A percentile compares a stretch with the other conserved stretches of the same genome.
Conservation (phyloP, 495 filamentous ascomycete genomes). For the Clavariopsis aquatica region DNA sequence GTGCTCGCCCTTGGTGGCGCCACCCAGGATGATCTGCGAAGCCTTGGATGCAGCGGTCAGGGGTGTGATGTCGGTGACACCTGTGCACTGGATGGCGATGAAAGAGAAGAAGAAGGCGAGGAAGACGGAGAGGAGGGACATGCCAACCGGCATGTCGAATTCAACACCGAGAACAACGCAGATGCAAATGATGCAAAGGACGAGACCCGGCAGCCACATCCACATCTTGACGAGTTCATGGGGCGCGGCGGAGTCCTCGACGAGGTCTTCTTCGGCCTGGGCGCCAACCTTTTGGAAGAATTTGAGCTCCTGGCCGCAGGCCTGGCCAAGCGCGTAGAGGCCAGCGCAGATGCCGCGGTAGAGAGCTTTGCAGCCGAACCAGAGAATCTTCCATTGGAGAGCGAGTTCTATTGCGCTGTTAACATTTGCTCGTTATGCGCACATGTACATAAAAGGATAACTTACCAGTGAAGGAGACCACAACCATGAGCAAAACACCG, state of each 20-base stretch:
- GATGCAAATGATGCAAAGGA: constrained; percentile 54
- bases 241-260: constrained; percentile 55
- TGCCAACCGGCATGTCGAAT: constrained; percentile 61
- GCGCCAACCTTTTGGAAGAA: constrained; percentile 52
- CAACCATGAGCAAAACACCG: constrained; percentile 66
- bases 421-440: not conserved
- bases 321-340: constrained; percentile 47
- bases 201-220: constrained; percentile 60
- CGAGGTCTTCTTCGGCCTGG: constrained; percentile 42
- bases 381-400: constrained; percentile 63
- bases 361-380: constrained; percentile 53
- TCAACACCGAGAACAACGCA: constrained; percentile 63
- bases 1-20: constrained; percentile 55
- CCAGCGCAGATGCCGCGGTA: constrained; percentile 51
- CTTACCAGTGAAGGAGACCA: constrained; percentile 56
- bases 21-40: constrained; percentile 67
- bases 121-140: constrained; percentile 61
- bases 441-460: not conserved
- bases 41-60: constrained; percentile 67
- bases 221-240: constrained; percentile 62
- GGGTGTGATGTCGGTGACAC: constrained; percentile 64
- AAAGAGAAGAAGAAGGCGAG: constrained; percentile 70
- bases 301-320: constrained; percentile 49
- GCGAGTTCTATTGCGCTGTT: constrained; percentile 57
- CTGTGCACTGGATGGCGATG: constrained; percentile 64